Base-by-base conservation (phyloP, 2,329 filamentous ascomycete genomes). In the Pseudogymnoascus pannorum region DNA sequence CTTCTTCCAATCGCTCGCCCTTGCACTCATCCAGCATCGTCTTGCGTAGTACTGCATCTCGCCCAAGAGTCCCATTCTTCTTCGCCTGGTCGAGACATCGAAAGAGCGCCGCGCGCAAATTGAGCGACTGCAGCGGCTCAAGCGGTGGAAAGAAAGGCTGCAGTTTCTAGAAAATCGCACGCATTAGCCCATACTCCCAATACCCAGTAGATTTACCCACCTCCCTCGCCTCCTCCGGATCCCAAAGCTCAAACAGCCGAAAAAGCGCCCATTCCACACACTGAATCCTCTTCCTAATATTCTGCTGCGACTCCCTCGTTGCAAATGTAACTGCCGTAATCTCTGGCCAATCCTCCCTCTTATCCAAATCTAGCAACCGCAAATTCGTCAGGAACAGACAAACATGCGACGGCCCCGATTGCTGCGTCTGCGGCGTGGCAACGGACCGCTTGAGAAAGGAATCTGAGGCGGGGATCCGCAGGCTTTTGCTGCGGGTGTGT, bases 21-120 rank as follows among this genome's bases (percentile, higher is more conserved):
- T 89, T 92, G 76, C 94, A 99, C 68, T 99, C 93, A 71, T 99
- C 94, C 59, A 99, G 79, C 90, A 97, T 96, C 0, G 91, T 96
- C 77, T 96, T 97, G 59, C 94, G 85, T 31, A 97, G 76, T 0
- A 95, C 83, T 0, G 84, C 83, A 70, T 96, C 92, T 58, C 90
- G 82, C 2, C 91, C 90, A 7, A 97, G 78, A 0, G 87, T 78
- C 29, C 92, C 92, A 75, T 85, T 90, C 77, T 95, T 96, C 78
- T 97, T 97, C 63, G 91, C 79, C 59, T 91, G 87, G 65, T 93
- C 89, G 60, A 99, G 83, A 66, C 82, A 86, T 73, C 91, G 85
- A 68, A 92, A 88, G 7, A 97, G 80, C 7, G 90, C 91, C 31
- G 90, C 86, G 58, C 94, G 90, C 5, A 99, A 82, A 72, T 96